Percentiles rank a stretch among this genome's conserved stretches.
phyloP scores from a whole-genome alignment of 2,329 filamentous ascomycete genomes.

The Aspergillus sp. region DNA sequence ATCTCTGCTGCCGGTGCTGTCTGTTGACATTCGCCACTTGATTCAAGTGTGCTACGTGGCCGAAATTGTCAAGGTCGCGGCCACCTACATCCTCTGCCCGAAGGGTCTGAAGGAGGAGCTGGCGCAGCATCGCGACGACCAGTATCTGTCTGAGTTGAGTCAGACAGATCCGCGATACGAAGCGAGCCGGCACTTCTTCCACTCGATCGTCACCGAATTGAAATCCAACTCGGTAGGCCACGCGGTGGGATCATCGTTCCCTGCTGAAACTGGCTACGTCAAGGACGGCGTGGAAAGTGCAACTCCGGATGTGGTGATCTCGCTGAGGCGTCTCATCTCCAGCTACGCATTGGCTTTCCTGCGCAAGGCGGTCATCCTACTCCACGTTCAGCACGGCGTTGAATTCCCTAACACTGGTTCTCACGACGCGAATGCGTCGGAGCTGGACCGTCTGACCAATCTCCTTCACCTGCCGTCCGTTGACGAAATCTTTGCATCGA shows the following conservation, averaged over 20 bases:
- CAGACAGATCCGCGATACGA: slow-evolving; percentile 32
- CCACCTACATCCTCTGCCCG: slow-evolving; percentile 53
- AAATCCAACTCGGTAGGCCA: slow-evolving; percentile 39
- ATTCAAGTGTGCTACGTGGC: slow-evolving; percentile 85
- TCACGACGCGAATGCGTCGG: slow-evolving; percentile 65
- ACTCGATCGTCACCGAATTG: slow-evolving; percentile 40
- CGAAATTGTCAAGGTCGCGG: slow-evolving; percentile 81
- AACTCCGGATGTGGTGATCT: slow-evolving; percentile 35
- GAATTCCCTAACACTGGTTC: slow-evolving; percentile 75
- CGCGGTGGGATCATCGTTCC: slow-evolving; percentile 37
- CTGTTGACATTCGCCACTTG: slow-evolving; percentile 75
- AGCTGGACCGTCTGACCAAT: slow-evolving; percentile 79
- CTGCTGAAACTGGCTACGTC: slow-evolving; percentile 40
- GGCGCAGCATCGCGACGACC: slow-evolving; percentile 30
- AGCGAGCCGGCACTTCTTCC: slow-evolving; percentile 40
- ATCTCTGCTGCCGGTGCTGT: slow-evolving; percentile 66
- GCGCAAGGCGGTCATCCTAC: slow-evolving; percentile 77
- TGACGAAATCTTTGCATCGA: slow-evolving; percentile 71
- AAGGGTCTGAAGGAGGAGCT: slow-evolving; percentile 39
- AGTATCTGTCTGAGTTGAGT: slow-evolving; percentile 28
- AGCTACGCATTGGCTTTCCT: slow-evolving; percentile 90
- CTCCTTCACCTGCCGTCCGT: slow-evolving; percentile 75
- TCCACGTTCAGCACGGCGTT: slow-evolving; percentile 85
- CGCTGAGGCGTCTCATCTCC: slow-evolving; percentile 53
- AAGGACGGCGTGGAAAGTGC: slow-evolving; percentile 40